These are phyloP conservation scores for Talaromyces islandicus DNA, from an alignment of 2,329 filamentous ascomycete genomes.

Conservation along the genomic window DNA sequence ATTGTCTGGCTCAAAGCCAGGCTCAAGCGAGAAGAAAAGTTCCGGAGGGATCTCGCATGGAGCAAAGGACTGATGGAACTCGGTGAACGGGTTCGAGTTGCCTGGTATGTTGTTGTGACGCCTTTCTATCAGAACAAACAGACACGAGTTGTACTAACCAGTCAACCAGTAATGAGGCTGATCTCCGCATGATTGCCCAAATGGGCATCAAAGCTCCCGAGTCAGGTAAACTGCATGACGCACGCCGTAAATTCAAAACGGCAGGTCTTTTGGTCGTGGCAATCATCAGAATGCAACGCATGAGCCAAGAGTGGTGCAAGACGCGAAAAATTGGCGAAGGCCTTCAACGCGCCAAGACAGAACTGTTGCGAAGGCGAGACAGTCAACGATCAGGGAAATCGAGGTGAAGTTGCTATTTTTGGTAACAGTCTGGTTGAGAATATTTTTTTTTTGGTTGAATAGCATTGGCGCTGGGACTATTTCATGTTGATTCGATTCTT, in stretches of 20 bases:
- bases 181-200: conserved; percentile 75
- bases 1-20: conserved; percentile 85
- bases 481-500: not conserved
- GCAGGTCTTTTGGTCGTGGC: conserved; percentile 40
- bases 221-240: conserved; percentile 23
- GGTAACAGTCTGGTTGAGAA: not conserved
- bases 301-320: conserved; percentile 40
- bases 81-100: conserved; percentile 56
- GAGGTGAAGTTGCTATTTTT: not conserved
- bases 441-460: not conserved
- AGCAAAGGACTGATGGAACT: conserved; percentile 84
- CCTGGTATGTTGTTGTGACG: conserved; percentile 76
- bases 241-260: conserved; percentile 37
- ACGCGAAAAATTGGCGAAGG: conserved; percentile 39
- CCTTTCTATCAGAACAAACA: not conserved
- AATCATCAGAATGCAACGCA: conserved; percentile 39
- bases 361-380: conserved; percentile 22
- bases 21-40: conserved; percentile 70
- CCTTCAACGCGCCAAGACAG: conserved; percentile 36
- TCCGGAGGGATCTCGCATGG: conserved; percentile 74
- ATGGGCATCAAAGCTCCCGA: conserved; percentile 61
- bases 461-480: conserved; percentile 6
- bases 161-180: conserved; percentile 75
- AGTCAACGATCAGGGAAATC: conserved; percentile 3
- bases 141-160: not conserved